Base-by-base conservation (phyloP, 495 filamentous ascomycete species). In the Pseudotulostoma volvatum region DNA sequence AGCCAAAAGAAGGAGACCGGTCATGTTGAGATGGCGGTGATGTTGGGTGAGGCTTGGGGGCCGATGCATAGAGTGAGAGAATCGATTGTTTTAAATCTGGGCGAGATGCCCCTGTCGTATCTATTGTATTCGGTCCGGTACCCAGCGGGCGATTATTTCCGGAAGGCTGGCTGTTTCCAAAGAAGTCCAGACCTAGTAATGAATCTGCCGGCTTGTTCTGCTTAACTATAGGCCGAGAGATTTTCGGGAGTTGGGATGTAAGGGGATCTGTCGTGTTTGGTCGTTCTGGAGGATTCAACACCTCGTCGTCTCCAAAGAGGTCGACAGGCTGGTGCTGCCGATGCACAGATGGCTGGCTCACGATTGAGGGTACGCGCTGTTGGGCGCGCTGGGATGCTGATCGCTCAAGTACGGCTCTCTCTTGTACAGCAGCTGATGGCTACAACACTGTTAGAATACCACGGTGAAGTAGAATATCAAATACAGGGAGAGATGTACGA, bases 61-160 rank as follows among this genome's bases (percentile, higher is more conserved):
- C 78, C 31, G 87, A 84, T 25, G 90, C 82, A 52, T 97, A 97
- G 5, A 97, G 67, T 2, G 92, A 96, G 8, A 97, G 61, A 40
- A 97, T 97, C 9, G 88, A 95, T 54, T 94, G 87, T 56, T 96
- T 96, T 30, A 97, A 64, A 55, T 97, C 90, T 1, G 92, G 88
- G 30, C 90, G 69, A 31, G 87, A 94, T 46, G 81, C 74, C 19
- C 66, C 65, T 13, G 60, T 60, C 4, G 70, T 50, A 14, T 67
- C 63, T 7, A 70, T 58, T 19, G 70, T 61, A 16, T 73, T 73
- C 14, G 79, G 72, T 23, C 71, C 68, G 9, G 78, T 78, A 55
- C 81, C 90, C 3, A 74, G 67, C 4, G 86, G 82, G 33, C 85
- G 72, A 34, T 56, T 66, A 30, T 73, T 71, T 9, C 81, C 66